Conservation (phyloP, 169 alveolate species). For the Eimeria sp. region DNA sequence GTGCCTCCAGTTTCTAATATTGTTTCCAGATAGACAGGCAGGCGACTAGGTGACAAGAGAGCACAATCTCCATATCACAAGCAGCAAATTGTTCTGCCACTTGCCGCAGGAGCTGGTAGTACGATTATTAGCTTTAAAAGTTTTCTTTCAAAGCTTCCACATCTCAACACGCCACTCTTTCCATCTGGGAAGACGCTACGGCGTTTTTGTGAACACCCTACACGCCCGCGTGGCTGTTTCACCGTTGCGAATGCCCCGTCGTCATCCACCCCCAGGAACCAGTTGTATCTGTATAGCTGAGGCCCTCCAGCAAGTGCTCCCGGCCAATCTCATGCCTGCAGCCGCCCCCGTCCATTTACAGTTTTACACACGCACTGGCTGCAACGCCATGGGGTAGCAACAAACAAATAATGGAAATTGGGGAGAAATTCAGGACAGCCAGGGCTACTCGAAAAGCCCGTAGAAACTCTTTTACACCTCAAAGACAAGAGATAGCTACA, state of each 20-base stretch:
- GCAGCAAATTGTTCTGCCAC: not conserved
- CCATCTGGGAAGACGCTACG: too few species aligned
- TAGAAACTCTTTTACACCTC: too few species aligned
- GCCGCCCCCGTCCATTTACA: not conserved
- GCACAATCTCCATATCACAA: not conserved
- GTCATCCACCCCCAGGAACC: not conserved
- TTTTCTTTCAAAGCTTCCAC: not conserved
- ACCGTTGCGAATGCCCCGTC: not conserved
- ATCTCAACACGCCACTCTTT: too few species aligned
- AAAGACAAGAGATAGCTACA: too few species aligned
- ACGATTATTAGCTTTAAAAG: not conserved
- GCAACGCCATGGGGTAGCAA: not conserved
- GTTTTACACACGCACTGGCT: not conserved
- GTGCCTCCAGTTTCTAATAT: not conserved
- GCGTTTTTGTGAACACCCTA: not conserved
- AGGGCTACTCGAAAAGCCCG: too few species aligned
- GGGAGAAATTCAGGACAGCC: too few species aligned
- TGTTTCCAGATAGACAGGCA: not conserved
- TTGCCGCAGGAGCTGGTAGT: not conserved
- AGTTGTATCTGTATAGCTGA: too few species aligned
- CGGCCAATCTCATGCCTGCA: not conserved
- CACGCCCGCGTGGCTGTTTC: not conserved
- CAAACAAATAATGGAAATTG: not conserved
- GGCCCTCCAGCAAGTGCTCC: not conserved
- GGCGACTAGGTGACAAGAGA: not conserved